Conservation (phyloP, 2,329 filamentous ascomycete genomes). For the Talaromyces sp. region DNA sequence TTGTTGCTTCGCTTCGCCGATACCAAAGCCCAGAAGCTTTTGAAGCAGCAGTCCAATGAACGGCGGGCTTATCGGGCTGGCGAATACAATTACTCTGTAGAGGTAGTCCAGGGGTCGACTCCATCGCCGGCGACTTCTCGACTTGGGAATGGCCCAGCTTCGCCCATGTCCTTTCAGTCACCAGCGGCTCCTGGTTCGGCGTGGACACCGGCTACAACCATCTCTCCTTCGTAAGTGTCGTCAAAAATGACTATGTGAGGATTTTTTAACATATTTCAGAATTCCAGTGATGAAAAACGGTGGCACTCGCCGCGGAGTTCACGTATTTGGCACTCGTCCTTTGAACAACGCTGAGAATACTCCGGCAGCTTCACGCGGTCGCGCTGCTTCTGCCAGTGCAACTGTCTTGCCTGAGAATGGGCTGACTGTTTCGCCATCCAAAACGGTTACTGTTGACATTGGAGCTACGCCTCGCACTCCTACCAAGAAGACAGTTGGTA, state of each 20-base stretch:
- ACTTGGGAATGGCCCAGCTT: constrained; percentile 35
- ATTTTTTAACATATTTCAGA: constrained; percentile 27
- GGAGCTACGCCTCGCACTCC: constrained; percentile 31
- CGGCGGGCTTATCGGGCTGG: constrained; percentile 93
- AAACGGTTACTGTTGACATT: constrained; percentile 19
- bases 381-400: constrained; percentile 19
- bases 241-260: background rate
- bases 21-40: constrained; percentile 90
- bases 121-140: constrained; percentile 40
- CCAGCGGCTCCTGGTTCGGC: constrained; percentile 35
- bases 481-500: constrained; percentile 36
- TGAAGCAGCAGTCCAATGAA: constrained; percentile 94
- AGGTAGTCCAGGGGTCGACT: constrained; percentile 39
- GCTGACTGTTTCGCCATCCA: constrained; percentile 30
- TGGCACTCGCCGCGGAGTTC: constrained; percentile 26
- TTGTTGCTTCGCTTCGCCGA: constrained; percentile 96
- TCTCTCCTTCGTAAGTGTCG: constrained; percentile 41
- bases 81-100: constrained; percentile 69
- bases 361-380: constrained; percentile 26
- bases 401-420: constrained; percentile 25
- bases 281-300: constrained; percentile 35
- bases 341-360: constrained; percentile 33
- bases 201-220: constrained; percentile 45
- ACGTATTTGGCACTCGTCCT: constrained; percentile 30
- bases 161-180: constrained; percentile 39